Evolutionary conservation across 805 yeast species (phyloP).

Genomic region (Monosporozyma yasuniensis): DNA sequence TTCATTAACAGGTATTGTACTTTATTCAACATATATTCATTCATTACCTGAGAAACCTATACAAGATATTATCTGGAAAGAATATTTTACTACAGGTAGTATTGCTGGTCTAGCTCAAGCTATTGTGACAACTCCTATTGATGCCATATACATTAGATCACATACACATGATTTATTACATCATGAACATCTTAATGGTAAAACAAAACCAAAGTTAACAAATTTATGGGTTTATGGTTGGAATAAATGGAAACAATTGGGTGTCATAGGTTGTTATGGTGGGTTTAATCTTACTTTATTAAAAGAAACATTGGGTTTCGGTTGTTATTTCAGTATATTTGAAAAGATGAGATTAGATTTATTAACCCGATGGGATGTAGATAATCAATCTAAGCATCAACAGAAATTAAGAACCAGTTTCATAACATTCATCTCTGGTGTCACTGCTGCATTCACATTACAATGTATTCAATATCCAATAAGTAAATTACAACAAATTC

Average conservation of each 20-base stretch:
- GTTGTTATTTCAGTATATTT: slow-evolving; percentile 71
- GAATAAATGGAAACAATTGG: slow-evolving; percentile 61
- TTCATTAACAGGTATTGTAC: slow-evolving; percentile 77
- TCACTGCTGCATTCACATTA: slow-evolving; percentile 70
- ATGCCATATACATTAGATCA: slow-evolving; percentile 80
- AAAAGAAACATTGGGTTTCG: slow-evolving; percentile 79
- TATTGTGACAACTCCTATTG: slow-evolving; percentile 88
- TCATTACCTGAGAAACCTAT: slow-evolving; percentile 31
- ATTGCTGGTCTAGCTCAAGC: slow-evolving; percentile 83
- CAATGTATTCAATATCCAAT: slow-evolving; percentile 80
- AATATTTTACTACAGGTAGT: slow-evolving; percentile 70
- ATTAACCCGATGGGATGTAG: slow-evolving; percentile 34
- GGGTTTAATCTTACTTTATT: slow-evolving; percentile 72
- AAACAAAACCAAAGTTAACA: slow-evolving; percentile 39
- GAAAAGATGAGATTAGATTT: slow-evolving; percentile 70
- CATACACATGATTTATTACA: slow-evolving; percentile 62
- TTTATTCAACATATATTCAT: slow-evolving; percentile 74
- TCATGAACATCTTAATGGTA: slow-evolving; percentile 28
- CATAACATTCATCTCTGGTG: slow-evolving; percentile 67
- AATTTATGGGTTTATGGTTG: slow-evolving; percentile 73
- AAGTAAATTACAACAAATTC: slow-evolving; percentile 68
- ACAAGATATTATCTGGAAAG: slow-evolving; percentile 17
- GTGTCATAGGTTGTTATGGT: slow-evolving; percentile 78
- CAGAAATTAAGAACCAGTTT: slow-evolving; percentile 22
- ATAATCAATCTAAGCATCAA: slow-evolving; percentile 5